Base-by-base conservation (phyloP, 306 rosid genomes). In the Sophora flavescens region DNA sequence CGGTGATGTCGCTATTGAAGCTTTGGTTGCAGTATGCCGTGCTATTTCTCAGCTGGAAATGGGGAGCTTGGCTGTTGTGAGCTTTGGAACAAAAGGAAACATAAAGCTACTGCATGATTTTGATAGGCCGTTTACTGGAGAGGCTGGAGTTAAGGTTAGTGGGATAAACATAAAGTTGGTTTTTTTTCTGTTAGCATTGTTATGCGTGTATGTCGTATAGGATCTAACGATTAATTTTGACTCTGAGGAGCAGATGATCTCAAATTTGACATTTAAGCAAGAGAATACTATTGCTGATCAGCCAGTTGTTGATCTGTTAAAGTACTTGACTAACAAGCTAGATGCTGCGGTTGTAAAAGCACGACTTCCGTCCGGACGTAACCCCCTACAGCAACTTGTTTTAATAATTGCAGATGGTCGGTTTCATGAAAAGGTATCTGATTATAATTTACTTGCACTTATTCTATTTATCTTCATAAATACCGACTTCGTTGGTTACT, bases 11-110 rank as follows among this genome's bases (percentile, higher is more conserved):
- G 97, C 97, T 32, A 70, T 86, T 68, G 97, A 95, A 84, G 93
- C 97, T 71, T 68, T 92, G 85, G 97, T 95, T 44, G 89, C 97
- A 8, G 98, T 95, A 16, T 92, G 96, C 9, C 98, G 97, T 71
- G 97, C 97, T 67, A 77, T 95, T 87, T 89, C 97, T 47, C 97
- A 89, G 69, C 81, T 95, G 30, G 97, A 94, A 85, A 85, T 94
- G 85, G 97, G 96, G 45, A 85, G 82, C 78, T 81, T 95, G 47
- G 97, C 98, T 42, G 97, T 95, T 78, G 89, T 92, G 16, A 92
- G 96, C 86, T 95, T 90, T 71, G 98, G 98, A 61, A 90, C 86
- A 62, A 90, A 89, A 63, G 97, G 97, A 53, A 95, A 95, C 75
- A 90, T 95, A 44, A 87, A 78, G 74, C 80, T 90, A 48, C 84